These are phyloP conservation scores for Dichotomopilus funicola DNA, from an alignment of 2,329 filamentous ascomycete species.

Conservation along the genomic window DNA sequence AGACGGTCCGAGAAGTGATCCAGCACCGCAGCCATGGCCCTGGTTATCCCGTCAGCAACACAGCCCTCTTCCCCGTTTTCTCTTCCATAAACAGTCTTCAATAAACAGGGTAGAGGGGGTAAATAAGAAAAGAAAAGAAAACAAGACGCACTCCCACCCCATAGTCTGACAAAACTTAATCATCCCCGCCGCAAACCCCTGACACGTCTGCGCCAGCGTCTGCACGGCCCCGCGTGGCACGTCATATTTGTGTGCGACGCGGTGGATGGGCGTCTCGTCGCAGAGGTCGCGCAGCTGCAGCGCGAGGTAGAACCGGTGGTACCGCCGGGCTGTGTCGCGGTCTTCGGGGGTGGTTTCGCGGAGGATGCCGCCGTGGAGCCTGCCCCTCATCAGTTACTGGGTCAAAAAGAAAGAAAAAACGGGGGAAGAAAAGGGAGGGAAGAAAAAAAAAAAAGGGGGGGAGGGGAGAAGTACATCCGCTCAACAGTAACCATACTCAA, in stretches of 20 bases:
- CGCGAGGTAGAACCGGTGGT: slow-evolving; percentile 67
- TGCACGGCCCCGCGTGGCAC: slow-evolving; percentile 65
- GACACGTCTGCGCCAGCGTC: slow-evolving; percentile 65
- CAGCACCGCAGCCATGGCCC: slow-evolving; percentile 62
- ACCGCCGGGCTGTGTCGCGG: slow-evolving; percentile 54
- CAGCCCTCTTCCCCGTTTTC: no score
- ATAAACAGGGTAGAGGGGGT: no score
- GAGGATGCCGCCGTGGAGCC: slow-evolving; percentile 59
- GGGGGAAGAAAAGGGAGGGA: neutral
- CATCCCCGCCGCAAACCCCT: slow-evolving; percentile 73
- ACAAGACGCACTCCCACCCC: slow-evolving; percentile 57
- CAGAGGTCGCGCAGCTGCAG: slow-evolving; percentile 73
- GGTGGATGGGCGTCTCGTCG: slow-evolving; percentile 66
- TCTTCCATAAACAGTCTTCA: no score
- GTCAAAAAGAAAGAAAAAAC: neutral
- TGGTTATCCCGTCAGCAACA: slow-evolving; percentile 25
- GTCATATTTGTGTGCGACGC: slow-evolving; percentile 63
- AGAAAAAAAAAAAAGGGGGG: neutral
- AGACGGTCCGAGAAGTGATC: slow-evolving; percentile 71
- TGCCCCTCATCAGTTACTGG: slow-evolving; percentile 27
- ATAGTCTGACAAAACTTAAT: slow-evolving; percentile 73
- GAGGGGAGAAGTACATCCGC: slow-evolving; percentile 44
- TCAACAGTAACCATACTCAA: slow-evolving; percentile 62
- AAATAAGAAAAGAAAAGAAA: neutral
- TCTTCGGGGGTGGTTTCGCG: slow-evolving; percentile 58